phyloP scores from a whole-genome alignment of 257 asterid genomes.

The Primulina huaijiensis region DNA sequence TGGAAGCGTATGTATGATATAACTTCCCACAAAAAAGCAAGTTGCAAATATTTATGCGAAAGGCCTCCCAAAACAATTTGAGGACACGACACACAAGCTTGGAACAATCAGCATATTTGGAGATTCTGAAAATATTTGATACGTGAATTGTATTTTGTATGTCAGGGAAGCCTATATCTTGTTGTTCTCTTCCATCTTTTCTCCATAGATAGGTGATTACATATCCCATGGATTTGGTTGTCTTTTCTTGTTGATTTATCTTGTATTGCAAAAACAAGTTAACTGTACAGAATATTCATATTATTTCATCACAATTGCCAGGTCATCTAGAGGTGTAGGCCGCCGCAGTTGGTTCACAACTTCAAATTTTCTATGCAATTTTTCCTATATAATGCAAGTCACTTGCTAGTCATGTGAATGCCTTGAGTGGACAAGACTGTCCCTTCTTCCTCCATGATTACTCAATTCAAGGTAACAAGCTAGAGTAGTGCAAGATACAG shows the following conservation, averaged over 20 bases:
- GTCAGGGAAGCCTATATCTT: too few species aligned
- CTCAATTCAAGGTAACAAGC: slow-evolving; percentile 17
- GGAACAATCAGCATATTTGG: background rate
- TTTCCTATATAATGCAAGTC: background rate
- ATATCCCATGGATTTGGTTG: too few species aligned
- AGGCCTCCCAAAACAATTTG: background rate
- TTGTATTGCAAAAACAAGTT: too few species aligned
- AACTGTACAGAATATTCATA: too few species aligned
- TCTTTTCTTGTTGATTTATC: too few species aligned
- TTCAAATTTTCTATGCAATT: too few species aligned
- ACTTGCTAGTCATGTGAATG: background rate
- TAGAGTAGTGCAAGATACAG: slow-evolving; percentile 27
- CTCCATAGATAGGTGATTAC: background rate
- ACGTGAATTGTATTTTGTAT: background rate
- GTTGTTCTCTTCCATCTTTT: background rate
- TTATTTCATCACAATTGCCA: too few species aligned
- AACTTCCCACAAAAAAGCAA: background rate
- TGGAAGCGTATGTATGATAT: background rate
- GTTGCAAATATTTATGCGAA: background rate
- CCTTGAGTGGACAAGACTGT: background rate
- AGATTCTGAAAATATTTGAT: background rate
- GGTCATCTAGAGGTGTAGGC: too few species aligned
- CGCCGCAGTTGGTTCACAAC: too few species aligned
- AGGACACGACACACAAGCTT: background rate
- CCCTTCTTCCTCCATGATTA: slow-evolving; percentile 3